Evolutionary conservation across 202 grass and related monocot genomes (phyloP).

Genomic region (Elaeis oleifera): DNA sequence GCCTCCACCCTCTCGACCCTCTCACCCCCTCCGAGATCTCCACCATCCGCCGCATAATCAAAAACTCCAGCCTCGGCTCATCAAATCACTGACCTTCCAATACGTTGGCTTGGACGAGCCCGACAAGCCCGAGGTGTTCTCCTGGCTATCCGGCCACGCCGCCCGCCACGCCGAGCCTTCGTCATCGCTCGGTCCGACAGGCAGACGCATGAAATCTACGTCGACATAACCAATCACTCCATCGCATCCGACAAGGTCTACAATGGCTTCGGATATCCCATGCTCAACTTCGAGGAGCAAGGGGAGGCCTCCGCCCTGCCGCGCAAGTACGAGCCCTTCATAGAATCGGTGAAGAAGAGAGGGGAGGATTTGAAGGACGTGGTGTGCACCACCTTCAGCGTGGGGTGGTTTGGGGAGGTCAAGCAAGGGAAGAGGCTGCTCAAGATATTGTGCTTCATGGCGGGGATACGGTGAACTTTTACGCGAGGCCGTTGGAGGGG

Average conservation of each 20-base stretch:
- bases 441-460: neutral
- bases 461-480: neutral
- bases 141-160: neutral
- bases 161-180: neutral
- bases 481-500: neutral
- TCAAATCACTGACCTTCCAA: neutral
- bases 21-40: neutral
- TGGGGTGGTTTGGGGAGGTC: neutral
- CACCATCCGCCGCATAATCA: neutral
- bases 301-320: neutral
- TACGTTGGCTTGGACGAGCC: slow-evolving; percentile 8
- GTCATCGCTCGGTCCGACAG: neutral
- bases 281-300: neutral
- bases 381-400: neutral
- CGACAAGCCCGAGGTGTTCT: neutral
- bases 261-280: neutral
- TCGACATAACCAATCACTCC: neutral
- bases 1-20: neutral
- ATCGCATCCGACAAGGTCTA: neutral
- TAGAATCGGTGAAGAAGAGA: neutral
- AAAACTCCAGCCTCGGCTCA: neutral
- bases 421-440: neutral
- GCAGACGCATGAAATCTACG: neutral
- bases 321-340: neutral
- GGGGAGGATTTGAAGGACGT: neutral